A percentile compares a stretch with the other conserved stretches of the same genome.
These are phyloP conservation scores for Aspergillus caelatus DNA, from an alignment of 2,329 filamentous ascomycete species.

Conservation along the genomic window DNA sequence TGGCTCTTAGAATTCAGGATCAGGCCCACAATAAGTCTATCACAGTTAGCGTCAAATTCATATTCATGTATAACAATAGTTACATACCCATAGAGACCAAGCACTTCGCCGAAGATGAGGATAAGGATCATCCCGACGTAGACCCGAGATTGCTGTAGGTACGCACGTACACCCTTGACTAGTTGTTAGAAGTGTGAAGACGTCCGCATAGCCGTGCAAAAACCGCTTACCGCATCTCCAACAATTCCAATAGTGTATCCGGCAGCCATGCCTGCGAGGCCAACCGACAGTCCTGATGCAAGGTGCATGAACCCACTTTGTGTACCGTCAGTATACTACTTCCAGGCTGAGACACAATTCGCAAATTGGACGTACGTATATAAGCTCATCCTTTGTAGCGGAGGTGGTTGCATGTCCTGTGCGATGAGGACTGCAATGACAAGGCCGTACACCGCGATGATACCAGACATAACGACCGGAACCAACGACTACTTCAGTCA, in stretches of 20 bases:
- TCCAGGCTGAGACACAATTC: neutral
- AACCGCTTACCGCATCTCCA: conserved; percentile 72
- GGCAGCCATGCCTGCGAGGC: conserved; percentile 87
- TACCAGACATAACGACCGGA: conserved; percentile 88
- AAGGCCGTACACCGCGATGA: conserved; percentile 96
- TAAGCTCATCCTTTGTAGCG: conserved; percentile 71
- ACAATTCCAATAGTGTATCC: conserved; percentile 97
- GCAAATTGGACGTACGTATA: conserved; percentile 66
- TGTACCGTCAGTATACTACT: conserved; percentile 19
- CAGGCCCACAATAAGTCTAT: conserved; percentile 84
- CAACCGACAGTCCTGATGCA: conserved; percentile 85
- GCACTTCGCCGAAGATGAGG: conserved; percentile 95
- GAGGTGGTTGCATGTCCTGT: conserved; percentile 78
- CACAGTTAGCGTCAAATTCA: conserved; percentile 21
- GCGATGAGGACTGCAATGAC: conserved; percentile 96
- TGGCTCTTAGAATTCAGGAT: conserved; percentile 84
- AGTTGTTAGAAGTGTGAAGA: conserved; percentile 23
- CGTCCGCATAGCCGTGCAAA: conserved; percentile 1
- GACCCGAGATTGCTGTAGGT: conserved; percentile 93
- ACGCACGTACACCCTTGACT: conserved; percentile 75
- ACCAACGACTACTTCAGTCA: conserved; percentile 49
- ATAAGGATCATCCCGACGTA: conserved; percentile 99
- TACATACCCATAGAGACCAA: conserved; percentile 91
- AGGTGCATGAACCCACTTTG: conserved; percentile 88
- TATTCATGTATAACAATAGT: neutral